Conservation (phyloP, 345 rosid species). For the Syzygium aqueum region DNA sequence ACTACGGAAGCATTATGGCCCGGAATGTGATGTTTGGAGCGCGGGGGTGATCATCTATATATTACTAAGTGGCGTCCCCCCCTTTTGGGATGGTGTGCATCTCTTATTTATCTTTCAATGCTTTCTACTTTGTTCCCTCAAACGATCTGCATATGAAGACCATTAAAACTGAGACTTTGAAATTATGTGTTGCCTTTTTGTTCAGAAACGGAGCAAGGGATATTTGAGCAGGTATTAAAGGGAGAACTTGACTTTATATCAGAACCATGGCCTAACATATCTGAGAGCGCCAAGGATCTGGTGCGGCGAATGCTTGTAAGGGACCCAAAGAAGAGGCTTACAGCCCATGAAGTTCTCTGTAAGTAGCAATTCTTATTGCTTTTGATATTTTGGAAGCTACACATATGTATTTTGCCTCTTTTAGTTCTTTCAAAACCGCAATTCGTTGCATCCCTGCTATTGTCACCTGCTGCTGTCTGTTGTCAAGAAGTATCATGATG, state of each 20-base stretch:
- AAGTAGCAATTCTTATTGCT: slow-evolving; percentile 17
- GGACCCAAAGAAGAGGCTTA: slow-evolving; percentile 74
- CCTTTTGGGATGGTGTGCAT: slow-evolving; percentile 91
- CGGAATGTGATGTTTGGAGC: slow-evolving; percentile 95
- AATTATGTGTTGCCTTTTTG: slow-evolving; percentile 2
- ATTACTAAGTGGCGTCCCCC: slow-evolving; percentile 86
- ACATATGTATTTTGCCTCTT: background rate
- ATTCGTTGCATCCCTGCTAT: background rate
- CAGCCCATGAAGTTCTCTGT: slow-evolving; percentile 89
- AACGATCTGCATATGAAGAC: background rate
- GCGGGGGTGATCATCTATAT: slow-evolving; percentile 94
- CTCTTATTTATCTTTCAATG: background rate
- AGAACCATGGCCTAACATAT: slow-evolving; percentile 96
- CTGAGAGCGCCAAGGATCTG: slow-evolving; percentile 82
- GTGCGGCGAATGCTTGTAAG: slow-evolving; percentile 77
- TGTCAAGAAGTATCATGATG: background rate
- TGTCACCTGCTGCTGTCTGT: background rate
- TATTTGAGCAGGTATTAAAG: slow-evolving; percentile 89
- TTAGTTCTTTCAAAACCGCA: background rate
- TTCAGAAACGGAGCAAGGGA: slow-evolving; percentile 94
- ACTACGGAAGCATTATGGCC: slow-evolving; percentile 73
- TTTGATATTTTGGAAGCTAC: background rate
- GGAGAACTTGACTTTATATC: slow-evolving; percentile 86
- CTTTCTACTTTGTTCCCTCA: slow-evolving; percentile 1
- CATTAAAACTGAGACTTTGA: background rate